Base-by-base conservation (phyloP, 176 grass and related monocot genomes). In the Tillandsia fasciculata region DNA sequence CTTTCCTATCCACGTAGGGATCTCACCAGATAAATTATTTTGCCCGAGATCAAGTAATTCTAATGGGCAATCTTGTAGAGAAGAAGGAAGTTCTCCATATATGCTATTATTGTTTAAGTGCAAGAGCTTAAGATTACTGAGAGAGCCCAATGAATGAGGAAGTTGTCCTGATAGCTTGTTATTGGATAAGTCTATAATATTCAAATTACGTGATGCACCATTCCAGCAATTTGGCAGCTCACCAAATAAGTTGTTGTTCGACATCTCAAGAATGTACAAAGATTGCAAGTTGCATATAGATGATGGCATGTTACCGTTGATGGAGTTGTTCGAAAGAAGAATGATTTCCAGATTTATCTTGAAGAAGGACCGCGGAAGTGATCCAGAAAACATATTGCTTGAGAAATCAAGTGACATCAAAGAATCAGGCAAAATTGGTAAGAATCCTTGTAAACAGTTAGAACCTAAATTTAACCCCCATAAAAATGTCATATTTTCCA, bases 281-380 rank as follows among this genome's bases (percentile, higher is more conserved):
- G 1, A 24, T 2, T 26, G 3, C 15, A 22, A 63, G 1, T 1
- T 1, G 2, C 82, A 17, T 8, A 89, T 85, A 12, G 33, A 77
- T 17, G 11, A 0, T 59, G 84, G 57, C 22, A 90, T 42, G 1
- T 2, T 7, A 51, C 82, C 87, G 23, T 18, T 65, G 2, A 82
- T 50, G 6, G 0, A 5, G 20, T 89, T 85, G 3, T 52, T 76
- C 51, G 57, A 75, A 2, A 83, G 58, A 75, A 27, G 22, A 7
- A 80, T 11, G 0, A 0, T 12, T 0, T 0, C 0, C 11, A 81
- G 9, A 0, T 65, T 13, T 2, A 52, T 58, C 22, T 47, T 22
- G 75, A 71, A 56, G 48, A 79, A 1, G 10, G 26, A 14, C 10
- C 0, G 3, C 0, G 66, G 73, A 1, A 74, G 7, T 48, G 22